Percentiles rank a stretch among this genome's conserved stretches.
Conservation (phyloP, 768 basidiomycete genomes). For the Leccinum broughii region DNA sequence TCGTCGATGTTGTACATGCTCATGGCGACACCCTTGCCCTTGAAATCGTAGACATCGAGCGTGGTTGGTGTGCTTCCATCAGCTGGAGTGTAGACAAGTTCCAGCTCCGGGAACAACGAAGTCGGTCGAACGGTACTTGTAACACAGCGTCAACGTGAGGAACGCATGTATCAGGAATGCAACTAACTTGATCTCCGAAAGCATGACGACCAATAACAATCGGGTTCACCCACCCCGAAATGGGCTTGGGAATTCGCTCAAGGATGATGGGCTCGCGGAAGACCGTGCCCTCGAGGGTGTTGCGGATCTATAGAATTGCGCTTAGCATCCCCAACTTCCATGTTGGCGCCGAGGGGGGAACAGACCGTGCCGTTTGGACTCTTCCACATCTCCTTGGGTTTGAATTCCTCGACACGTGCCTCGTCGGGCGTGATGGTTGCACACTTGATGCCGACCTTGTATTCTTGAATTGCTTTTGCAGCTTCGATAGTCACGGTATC, state of each 20-base stretch:
- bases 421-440: conserved; percentile 99
- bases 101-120: conserved; percentile 89
- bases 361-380: conserved; percentile 92
- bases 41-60: conserved; percentile 91
- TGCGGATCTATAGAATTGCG: conserved; percentile 69
- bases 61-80: conserved; percentile 67
- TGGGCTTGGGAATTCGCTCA: conserved; percentile 82
- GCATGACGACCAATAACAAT: conserved; percentile 97
- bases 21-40: conserved; percentile 89
- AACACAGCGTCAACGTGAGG: conserved; percentile 11
- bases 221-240: conserved; percentile 96
- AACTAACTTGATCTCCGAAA: conserved; percentile 85
- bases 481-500: conserved; percentile 93
- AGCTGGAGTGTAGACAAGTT: conserved; percentile 84
- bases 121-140: conserved; percentile 89
- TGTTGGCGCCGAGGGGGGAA: conserved; percentile 14
- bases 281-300: conserved; percentile 97
- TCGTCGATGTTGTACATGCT: conserved; percentile 99
- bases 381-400: conserved; percentile 98
- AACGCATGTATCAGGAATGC: conserved; percentile 9
- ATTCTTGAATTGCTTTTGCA: conserved; percentile 90
- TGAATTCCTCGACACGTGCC: conserved; percentile 93
- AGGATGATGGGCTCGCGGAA: conserved; percentile 99
- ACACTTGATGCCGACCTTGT: conserved; percentile 98
- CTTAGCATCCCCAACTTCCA: neutral